These are phyloP conservation scores for Omphalotus olearius DNA, from an alignment of 1,284 basidiomycete species.

Conservation along the genomic window DNA sequence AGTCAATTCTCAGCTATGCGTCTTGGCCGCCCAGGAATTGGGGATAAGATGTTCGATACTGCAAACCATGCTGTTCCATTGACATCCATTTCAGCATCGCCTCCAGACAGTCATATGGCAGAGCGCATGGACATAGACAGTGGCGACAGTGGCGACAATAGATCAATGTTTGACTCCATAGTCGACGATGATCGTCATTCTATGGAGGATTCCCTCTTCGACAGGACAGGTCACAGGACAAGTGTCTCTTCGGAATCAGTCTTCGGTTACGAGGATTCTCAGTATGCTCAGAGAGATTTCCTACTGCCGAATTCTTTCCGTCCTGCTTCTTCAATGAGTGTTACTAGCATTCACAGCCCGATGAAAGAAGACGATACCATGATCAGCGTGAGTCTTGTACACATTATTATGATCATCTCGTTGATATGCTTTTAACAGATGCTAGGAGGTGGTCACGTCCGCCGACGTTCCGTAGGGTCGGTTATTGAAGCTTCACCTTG, in stretches of 20 bases:
- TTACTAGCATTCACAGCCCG: conserved; percentile 45
- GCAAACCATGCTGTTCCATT: conserved; percentile 55
- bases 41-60: conserved; percentile 85
- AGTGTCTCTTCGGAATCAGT: conserved; percentile 58
- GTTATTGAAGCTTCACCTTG: conserved; percentile 71
- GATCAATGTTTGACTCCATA: conserved; percentile 56
- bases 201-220: conserved; percentile 61
- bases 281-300: conserved; percentile 27
- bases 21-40: conserved; percentile 69
- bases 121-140: conserved; percentile 5
- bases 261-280: conserved; percentile 51
- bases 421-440: conserved; percentile 43
- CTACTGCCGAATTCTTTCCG: conserved; percentile 48
- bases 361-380: conserved; percentile 72
- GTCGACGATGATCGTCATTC: conserved; percentile 44
- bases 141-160: conserved; percentile 17
- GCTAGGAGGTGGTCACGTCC: conserved; percentile 71
- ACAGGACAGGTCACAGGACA: conserved; percentile 49
- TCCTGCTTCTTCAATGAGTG: conserved; percentile 61
- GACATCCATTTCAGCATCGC: conserved; percentile 65
- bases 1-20: conserved; percentile 56
- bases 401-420: neutral
- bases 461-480: conserved; percentile 61
- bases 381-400: conserved; percentile 55
- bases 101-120: conserved; percentile 36